Evolutionary conservation across 306 rosid species (phyloP), one percentile per base, ranked within the genome.

Genomic region (Oxytropis ochrocephala): DNA sequence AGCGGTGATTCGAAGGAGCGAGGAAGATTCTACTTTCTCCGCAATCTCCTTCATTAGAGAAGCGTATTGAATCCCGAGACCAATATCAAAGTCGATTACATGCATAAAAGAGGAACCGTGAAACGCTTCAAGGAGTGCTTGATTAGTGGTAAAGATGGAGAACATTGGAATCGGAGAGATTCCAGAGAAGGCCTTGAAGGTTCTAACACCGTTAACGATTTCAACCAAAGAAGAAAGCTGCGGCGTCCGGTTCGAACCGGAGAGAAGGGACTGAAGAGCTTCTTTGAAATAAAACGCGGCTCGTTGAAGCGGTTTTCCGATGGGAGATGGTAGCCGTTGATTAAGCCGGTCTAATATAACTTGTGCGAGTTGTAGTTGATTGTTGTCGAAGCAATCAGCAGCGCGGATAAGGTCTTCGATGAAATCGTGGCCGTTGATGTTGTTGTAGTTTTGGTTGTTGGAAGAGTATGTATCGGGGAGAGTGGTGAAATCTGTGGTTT

Each of bases 91-190:
- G 64, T 92, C 96, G 21, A 92, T 42, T 24, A 92, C 78, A 75
- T 92, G 98, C 78, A 92, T 80, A 75, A 85, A 82, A 10, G 78
- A 43, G 0, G 87, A 71, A 5, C 70, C 79, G 35, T 60, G 78
- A n/a, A 83, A 9, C 7, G 87, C 88, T 51, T 92, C 98, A 2
- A 92, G 91, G 43, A 92, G 92, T 1, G 94, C 89, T 55, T 92
- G 98, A 44, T 92, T 92, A 14, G 92, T 86, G 7, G 96, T 92
- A 85, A 92, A 89, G 77, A 87, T 89, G 1, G 96, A 85, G 74
- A 92, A 92, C 92, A 89, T 85, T 0, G 98, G 89, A 27, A 89
- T 84, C 1, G 98, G 95, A 0, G 96, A 92, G 11, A 86, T 89
- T 8, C 77, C 84, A 0, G 92, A 92, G 81, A 89, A 92, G 62